phyloP scores from a whole-genome alignment of 2,329 filamentous ascomycete species.

The Phialophora tarda region DNA sequence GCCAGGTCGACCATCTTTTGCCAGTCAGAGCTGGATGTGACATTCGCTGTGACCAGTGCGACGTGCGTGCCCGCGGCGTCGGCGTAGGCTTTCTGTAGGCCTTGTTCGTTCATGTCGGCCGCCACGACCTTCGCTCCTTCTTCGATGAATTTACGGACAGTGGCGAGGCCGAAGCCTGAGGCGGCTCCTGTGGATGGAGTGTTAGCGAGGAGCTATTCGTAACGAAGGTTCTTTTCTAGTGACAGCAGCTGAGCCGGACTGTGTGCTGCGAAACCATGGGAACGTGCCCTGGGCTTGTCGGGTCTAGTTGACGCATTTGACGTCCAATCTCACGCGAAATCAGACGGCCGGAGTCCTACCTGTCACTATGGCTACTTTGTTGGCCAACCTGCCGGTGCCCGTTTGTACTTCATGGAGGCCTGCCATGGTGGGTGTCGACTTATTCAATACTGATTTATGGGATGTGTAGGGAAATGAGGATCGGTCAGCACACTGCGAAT shows the following conservation, averaged over 20 bases:
- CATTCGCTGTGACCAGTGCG: conserved; percentile 32
- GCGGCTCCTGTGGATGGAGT: conserved; percentile 45
- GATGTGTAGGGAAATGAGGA: background rate
- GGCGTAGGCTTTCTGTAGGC: conserved; percentile 27
- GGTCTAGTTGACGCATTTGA: background rate
- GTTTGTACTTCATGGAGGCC: conserved; percentile 38
- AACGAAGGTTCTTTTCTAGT: background rate
- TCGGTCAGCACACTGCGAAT: background rate
- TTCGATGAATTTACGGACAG: conserved; percentile 47
- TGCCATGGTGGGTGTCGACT: conserved; percentile 25
- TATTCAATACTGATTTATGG: background rate
- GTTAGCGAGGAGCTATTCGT: background rate
- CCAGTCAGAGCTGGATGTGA: conserved; percentile 36
- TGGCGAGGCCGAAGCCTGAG: conserved; percentile 52
- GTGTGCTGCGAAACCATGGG: background rate
- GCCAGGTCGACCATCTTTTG: conserved; percentile 35
- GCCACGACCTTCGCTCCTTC: conserved; percentile 52
- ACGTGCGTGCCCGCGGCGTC: conserved; percentile 25
- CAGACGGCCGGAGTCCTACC: conserved; percentile 40
- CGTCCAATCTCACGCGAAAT: background rate
- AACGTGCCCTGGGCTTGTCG: background rate
- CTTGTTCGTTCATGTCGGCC: conserved; percentile 48
- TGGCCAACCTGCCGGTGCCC: conserved; percentile 45
- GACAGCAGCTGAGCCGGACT: background rate
- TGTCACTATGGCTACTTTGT: conserved; percentile 55